Percentiles rank a stretch among this genome's conserved stretches.
Conservation (phyloP, 768 basidiomycete genomes). For the Crassisporium funariophilum region DNA sequence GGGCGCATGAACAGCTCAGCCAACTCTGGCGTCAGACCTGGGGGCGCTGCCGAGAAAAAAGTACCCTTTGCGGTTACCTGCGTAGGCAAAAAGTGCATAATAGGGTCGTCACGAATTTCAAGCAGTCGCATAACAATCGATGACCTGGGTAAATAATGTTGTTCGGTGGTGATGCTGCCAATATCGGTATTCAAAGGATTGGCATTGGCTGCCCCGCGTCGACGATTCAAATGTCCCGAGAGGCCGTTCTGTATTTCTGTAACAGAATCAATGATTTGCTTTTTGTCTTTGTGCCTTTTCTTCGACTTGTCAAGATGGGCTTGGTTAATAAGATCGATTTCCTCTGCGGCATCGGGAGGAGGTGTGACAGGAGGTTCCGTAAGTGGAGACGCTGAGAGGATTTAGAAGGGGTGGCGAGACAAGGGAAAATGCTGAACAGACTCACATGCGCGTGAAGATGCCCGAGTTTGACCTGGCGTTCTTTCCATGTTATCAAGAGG, state of each 20-base stretch:
- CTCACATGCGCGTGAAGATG: constrained; percentile 72
- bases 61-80: constrained; percentile 69
- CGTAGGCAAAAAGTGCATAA: constrained; percentile 84
- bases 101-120: constrained; percentile 83
- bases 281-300: constrained; percentile 67
- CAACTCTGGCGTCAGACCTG: constrained; percentile 81
- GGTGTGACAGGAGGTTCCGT: constrained; percentile 79
- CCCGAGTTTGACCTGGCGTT: constrained; percentile 61
- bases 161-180: constrained; percentile 74
- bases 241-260: constrained; percentile 78
- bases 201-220: constrained; percentile 55
- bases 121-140: constrained; percentile 83
- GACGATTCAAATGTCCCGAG: constrained; percentile 54
- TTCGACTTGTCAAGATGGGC: constrained; percentile 26
- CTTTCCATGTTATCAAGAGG: constrained; percentile 45
- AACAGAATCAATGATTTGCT: constrained; percentile 87
- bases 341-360: constrained; percentile 58
- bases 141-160: constrained; percentile 85
- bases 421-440: constrained; percentile 6
- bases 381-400: constrained; percentile 67
- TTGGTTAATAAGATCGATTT: constrained; percentile 47
- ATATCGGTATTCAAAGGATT: constrained; percentile 55
- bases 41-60: constrained; percentile 84
- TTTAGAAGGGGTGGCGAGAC: constrained; percentile 1
- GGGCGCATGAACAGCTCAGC: constrained; percentile 85